Evolutionary conservation across 2,329 filamentous ascomycete species (phyloP), one percentile per base, ranked within the genome.

Genomic region (Neurospora crassa): DNA sequence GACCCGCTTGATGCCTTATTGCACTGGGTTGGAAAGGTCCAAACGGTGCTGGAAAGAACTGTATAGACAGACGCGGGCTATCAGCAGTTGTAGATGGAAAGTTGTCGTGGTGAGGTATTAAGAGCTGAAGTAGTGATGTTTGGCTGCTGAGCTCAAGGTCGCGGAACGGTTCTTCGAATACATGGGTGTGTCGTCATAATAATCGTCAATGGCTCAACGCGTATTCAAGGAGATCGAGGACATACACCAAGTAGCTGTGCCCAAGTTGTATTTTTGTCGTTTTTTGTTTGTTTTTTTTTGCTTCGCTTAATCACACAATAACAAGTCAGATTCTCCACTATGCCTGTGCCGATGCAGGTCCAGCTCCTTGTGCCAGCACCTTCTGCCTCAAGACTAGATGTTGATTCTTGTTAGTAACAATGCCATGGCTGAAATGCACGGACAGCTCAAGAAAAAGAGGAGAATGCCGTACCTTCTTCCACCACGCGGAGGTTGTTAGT

Each of bases 401-500:
- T 40, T 34, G 42, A 10, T n/a, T 24, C 3, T 14, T 40, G 59
- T 74, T 71, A 76, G 70, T 18, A 70, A 43, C 3, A 10, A n/a
- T 63, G 14, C 18, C 16, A 63, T 12, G 11, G 10, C 8, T 29
- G 7, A 37, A n/a, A 40, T 11, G 37, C 47, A 4, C 2, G 45
- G 16, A 40, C 24, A 11, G 45, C 7, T 14, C 20, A 24, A 14
- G 63, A 11, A 42, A 41, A 20, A 59, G 14, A 42, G 37, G 20
- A 37, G 40, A 45, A 20, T 29, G 8, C 10, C 79, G 71, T 83
- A 91, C 92, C 92, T 83, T 98, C 95, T 83, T 99, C 96, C 29
- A 98, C 90, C 45, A 96, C 86, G 71, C 92, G 89, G 74, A 97
- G 83, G 79, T 96, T 97, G 75, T 91, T 89, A 70, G 92, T 93